phyloP scores from a whole-genome alignment of 1,284 basidiomycete genomes.

The Ganoderma lingzhi region DNA sequence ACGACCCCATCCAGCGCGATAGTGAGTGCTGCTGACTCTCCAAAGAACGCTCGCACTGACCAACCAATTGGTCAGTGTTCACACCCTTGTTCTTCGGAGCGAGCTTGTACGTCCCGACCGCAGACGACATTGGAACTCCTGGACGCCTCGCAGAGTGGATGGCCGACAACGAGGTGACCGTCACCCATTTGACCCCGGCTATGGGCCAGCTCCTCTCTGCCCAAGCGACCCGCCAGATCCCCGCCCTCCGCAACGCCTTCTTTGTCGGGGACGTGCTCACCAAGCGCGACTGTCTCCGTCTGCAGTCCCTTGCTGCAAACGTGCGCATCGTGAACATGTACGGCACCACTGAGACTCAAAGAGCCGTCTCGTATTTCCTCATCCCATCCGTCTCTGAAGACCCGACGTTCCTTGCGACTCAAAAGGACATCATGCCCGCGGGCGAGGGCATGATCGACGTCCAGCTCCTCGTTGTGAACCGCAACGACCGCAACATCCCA shows the following conservation, averaged over 20 bases:
- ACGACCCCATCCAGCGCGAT: constrained; percentile 99
- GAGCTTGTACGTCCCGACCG: constrained; percentile 94
- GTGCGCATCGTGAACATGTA: constrained; percentile 99
- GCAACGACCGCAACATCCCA: constrained; percentile 87
- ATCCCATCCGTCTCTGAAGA: constrained; percentile 90
- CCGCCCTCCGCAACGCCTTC: constrained; percentile 90
- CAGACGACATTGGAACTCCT: constrained; percentile 97
- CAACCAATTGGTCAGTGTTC: constrained; percentile 72
- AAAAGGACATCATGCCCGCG: constrained; percentile 99
- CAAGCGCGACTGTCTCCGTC: constrained; percentile 96
- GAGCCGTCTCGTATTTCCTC: constrained; percentile 97
- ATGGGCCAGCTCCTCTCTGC: constrained; percentile 99
- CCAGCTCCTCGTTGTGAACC: constrained; percentile 96
- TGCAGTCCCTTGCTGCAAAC: constrained; percentile 94
- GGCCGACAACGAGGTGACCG: constrained; percentile 89
- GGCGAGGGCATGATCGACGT: constrained; percentile 99
- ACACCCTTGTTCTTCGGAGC: constrained; percentile 99
- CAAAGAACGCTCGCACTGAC: constrained; percentile 13
- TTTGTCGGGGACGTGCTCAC: constrained; percentile 99
- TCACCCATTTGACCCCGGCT: constrained; percentile 97
- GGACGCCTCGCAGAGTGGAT: constrained; percentile 99
- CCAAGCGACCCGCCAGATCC: constrained; percentile 91
- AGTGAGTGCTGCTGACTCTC: constrained; percentile 64
- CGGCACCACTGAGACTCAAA: constrained; percentile 98
- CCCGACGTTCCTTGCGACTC: constrained; percentile 90